Evolutionary conservation across 2,329 filamentous ascomycete species (phyloP).

Genomic region (Fusarium musae): DNA sequence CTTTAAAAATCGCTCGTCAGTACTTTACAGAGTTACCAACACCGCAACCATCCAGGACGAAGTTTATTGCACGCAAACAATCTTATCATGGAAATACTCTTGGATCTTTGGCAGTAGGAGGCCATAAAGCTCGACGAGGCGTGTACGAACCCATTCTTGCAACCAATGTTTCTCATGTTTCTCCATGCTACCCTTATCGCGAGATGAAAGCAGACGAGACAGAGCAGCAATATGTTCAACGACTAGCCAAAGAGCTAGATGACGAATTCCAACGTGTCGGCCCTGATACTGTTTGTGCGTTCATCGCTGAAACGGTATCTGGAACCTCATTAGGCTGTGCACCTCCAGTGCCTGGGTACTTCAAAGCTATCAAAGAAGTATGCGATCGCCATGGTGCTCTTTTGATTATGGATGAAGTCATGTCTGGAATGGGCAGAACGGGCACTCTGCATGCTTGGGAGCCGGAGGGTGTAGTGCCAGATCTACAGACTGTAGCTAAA

Average conservation of each 20-base stretch:
- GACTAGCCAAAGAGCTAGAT: constrained; percentile 29
- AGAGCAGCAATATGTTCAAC: constrained; percentile 16
- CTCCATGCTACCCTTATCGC: constrained; percentile 42
- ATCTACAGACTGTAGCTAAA: constrained; percentile 75
- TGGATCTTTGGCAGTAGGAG: constrained; percentile 12
- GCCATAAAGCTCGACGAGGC: constrained; percentile 36
- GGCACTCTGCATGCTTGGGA: constrained; percentile 73
- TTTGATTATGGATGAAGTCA: constrained; percentile 70
- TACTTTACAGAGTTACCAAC: constrained; percentile 34
- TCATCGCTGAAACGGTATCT: constrained; percentile 36
- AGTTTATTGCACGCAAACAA: constrained; percentile 31
- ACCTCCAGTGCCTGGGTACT: constrained; percentile 56
- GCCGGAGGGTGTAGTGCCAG: constrained; percentile 65
- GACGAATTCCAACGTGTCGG: constrained; percentile 30
- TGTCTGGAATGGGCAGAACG: constrained; percentile 74
- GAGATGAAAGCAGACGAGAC: constrained; percentile 45
- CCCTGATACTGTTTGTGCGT: constrained; percentile 31
- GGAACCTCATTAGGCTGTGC: constrained; percentile 36
- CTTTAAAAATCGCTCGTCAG: constrained; percentile 35
- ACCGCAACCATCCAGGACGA: constrained; percentile 18
- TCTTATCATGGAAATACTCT: constrained; percentile 38
- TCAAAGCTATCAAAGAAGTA: constrained; percentile 61
- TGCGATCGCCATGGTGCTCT: constrained; percentile 67
- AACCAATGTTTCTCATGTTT: constrained; percentile 44
- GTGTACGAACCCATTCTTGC: constrained; percentile 43